Conservation (phyloP, 2,329 filamentous ascomycete species). For the Pezicula radicicola region DNA sequence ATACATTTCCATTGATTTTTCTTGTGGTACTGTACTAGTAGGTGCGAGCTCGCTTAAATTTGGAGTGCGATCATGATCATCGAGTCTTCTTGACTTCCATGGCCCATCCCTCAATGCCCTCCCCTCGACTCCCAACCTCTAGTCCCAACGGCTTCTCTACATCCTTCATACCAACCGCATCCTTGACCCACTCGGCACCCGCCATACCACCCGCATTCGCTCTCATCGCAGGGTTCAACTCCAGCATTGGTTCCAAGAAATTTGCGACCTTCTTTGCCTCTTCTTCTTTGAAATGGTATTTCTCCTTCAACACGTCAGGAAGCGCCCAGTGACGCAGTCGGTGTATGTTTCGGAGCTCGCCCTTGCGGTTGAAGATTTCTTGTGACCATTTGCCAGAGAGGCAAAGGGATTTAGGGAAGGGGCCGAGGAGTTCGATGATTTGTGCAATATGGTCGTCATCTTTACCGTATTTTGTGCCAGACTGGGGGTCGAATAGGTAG, state of each 20-base stretch:
- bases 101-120: constrained; percentile 93
- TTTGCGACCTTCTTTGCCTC: constrained; percentile 76
- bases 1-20: background rate
- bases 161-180: constrained; percentile 84
- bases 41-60: background rate
- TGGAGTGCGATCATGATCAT: background rate
- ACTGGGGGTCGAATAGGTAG: constrained; percentile 97
- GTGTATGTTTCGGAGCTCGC: constrained; percentile 96
- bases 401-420: constrained; percentile 89
- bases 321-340: constrained; percentile 93
- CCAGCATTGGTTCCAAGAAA: constrained; percentile 88
- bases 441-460: constrained; percentile 99
- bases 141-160: constrained; percentile 68
- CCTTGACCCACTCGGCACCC: constrained; percentile 76
- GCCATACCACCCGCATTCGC: constrained; percentile 97
- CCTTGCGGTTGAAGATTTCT: constrained; percentile 98
- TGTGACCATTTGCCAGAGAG: constrained; percentile 95
- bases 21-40: background rate
- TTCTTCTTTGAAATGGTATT: constrained; percentile 89
- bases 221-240: constrained; percentile 80
- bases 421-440: constrained; percentile 93
- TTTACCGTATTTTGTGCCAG: constrained; percentile 97
- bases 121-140: constrained; percentile 76
- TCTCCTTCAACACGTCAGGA: constrained; percentile 88
- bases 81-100: constrained; percentile 81